Base-by-base conservation (phyloP, 345 rosid species). In the Crucihimalaya himalaica region DNA sequence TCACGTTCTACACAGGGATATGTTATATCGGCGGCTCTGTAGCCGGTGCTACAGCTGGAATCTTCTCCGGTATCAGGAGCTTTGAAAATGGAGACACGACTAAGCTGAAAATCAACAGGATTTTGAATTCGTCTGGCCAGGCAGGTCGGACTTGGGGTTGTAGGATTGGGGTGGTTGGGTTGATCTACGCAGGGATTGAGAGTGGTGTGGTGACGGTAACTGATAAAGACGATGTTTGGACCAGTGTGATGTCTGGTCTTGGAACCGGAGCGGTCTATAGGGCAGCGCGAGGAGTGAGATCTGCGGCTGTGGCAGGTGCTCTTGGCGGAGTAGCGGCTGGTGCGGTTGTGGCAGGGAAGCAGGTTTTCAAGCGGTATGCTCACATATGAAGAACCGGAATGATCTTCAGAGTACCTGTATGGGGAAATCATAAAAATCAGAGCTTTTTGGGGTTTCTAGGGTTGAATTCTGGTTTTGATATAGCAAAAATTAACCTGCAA, bases 281-380 rank as follows among this genome's bases (percentile, higher is more conserved):
- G 78, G 97, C 98, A 6, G 96, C 97, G 1, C 78, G 97, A 70
- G 98, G 98, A 21, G 80, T 88, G 19, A 83, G 95, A 75, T 89
- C 94, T n/a, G 98, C 98, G 7, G 96, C 93, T 2, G 96, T 91
- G 53, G 97, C 97, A 0, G 91, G 98, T 11, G 95, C 94, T 10
- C 80, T 93, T 21, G 95, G 98, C 5, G 98, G 96, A 4, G 11
- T 84, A 39, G 93, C 87, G 2, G 96, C 98, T 0, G 96, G 94
- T 2, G 83, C 85, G 0, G 88, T 77, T 43, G 92, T 88, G 12
- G 87, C 89, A 0, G 98, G 89, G 55, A 93, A 89, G 82, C 93
- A 88, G 82, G 81, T 70, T 13, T 25, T 82, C 64, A 93, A 87
- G 85, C 88, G 96, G 63, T 89, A 91, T 63, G 89, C 82, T 60